phyloP scores from a whole-genome alignment of 176 grass and related monocot species.

The Rhipidocladum racemiflorum region DNA sequence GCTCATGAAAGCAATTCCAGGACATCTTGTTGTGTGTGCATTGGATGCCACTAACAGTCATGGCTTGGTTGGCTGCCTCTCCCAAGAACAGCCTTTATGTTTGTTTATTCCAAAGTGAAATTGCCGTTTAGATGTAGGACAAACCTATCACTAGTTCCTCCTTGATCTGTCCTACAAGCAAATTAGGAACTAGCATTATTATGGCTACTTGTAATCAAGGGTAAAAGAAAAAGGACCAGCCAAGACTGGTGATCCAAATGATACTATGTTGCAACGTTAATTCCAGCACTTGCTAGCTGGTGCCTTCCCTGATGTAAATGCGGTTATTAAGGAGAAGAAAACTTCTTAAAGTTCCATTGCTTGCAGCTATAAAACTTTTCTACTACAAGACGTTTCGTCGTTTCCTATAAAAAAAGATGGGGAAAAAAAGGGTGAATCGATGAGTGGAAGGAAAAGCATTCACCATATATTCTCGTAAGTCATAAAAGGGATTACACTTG shows the following conservation, averaged over 20 bases:
- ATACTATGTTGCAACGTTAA: too few relatives aligned
- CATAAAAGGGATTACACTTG: neutral
- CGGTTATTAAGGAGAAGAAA: neutral
- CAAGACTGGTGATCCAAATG: neutral
- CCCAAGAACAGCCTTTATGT: slow-evolving; percentile 41
- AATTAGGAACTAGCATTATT: slow-evolving; percentile 14
- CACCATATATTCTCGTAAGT: slow-evolving; percentile 31
- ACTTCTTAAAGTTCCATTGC: neutral
- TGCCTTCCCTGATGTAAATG: too few relatives aligned
- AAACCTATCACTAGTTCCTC: slow-evolving; percentile 26
- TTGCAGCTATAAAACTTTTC: neutral
- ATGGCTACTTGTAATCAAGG: neutral
- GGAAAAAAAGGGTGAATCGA: neutral
- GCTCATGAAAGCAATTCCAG: slow-evolving; percentile 46
- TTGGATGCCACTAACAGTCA: slow-evolving; percentile 60
- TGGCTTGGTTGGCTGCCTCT: slow-evolving; percentile 43
- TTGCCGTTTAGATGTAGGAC: slow-evolving; percentile 23
- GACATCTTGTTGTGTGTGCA: slow-evolving; percentile 53
- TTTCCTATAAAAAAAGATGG: slow-evolving; percentile 18
- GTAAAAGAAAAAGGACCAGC: neutral
- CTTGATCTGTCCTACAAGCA: slow-evolving; percentile 12
- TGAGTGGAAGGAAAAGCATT: slow-evolving; percentile 11
- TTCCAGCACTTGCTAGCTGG: too few relatives aligned
- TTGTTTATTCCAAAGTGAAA: slow-evolving; percentile 44
- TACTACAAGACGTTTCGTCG: neutral